phyloP scores from a whole-genome alignment of 2,329 filamentous ascomycete species.

The Alternaria alternata region DNA sequence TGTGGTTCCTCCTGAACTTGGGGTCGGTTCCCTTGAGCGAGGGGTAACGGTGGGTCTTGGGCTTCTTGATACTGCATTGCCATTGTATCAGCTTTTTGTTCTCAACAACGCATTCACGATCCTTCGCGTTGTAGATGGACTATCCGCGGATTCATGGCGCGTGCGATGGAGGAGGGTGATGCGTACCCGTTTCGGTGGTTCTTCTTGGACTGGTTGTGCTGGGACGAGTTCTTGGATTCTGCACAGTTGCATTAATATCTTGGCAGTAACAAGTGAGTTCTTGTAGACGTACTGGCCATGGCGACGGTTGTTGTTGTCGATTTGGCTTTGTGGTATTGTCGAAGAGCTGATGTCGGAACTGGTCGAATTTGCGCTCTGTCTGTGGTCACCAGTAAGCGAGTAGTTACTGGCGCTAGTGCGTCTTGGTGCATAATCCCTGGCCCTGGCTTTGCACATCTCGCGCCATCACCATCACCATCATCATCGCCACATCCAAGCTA shows the following conservation, averaged over 20 bases:
- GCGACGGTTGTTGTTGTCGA: slow-evolving; percentile 57
- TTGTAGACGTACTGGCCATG: slow-evolving; percentile 72
- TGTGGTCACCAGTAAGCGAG: slow-evolving; percentile 25
- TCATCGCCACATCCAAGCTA: not conserved
- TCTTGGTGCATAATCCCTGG: not conserved
- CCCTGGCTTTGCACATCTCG: not conserved
- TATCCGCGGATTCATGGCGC: slow-evolving; percentile 15
- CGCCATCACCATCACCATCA: not conserved
- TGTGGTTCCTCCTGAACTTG: slow-evolving; percentile 99
- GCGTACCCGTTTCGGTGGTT: slow-evolving; percentile 98
- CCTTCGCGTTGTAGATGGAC: not conserved
- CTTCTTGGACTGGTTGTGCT: slow-evolving; percentile 99
- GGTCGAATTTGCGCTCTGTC: not conserved
- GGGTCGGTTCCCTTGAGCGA: slow-evolving; percentile 98
- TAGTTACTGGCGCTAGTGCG: slow-evolving; percentile 20
- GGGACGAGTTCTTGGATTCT: slow-evolving; percentile 99
- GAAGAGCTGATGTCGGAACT: slow-evolving; percentile 27
- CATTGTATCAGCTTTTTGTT: slow-evolving; percentile 28
- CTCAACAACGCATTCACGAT: slow-evolving; percentile 7
- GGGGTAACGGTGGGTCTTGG: slow-evolving; percentile 98
- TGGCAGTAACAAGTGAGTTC: not conserved
- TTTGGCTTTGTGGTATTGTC: slow-evolving; percentile 41
- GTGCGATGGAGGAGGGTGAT: slow-evolving; percentile 20
- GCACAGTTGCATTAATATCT: slow-evolving; percentile 32
- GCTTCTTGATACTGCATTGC: slow-evolving; percentile 93